Evolutionary conservation across 2,329 filamentous ascomycete species (phyloP).

Genomic region (Arthroderma sp.): DNA sequence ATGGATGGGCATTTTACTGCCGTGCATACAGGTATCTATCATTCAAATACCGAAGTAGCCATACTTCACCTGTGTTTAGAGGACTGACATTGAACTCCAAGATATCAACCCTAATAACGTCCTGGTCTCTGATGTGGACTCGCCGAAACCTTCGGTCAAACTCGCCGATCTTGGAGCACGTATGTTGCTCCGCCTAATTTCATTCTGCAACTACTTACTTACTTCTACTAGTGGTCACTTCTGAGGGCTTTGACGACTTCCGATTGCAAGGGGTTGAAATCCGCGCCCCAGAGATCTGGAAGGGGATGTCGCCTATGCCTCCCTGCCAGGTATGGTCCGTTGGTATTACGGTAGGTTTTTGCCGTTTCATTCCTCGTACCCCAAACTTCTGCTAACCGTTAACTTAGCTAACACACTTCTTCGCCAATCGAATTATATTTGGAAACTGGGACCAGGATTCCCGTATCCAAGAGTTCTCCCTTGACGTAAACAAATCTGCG

Average conservation of each 20-base stretch:
- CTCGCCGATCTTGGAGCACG: conserved; percentile 9
- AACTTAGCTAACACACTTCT: conserved; percentile 10
- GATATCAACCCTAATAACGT: conserved; percentile 13
- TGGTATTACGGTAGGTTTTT: conserved; percentile 11
- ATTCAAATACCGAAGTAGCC: not conserved
- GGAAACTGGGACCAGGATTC: conserved; percentile 8
- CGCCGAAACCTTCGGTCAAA: conserved; percentile 8
- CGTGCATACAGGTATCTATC: conserved; percentile 9
- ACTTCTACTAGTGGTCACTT: conserved; percentile 8
- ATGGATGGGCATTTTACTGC: conserved; percentile 12
- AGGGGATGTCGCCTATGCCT: conserved; percentile 5
- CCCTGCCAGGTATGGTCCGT: conserved; percentile 14
- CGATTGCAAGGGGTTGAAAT: conserved; percentile 10
- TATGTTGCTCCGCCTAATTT: not conserved
- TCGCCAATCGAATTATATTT: conserved; percentile 7
- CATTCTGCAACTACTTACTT: not conserved
- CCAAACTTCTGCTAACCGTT: not conserved
- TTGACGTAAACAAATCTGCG: conserved; percentile 10
- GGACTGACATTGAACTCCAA: not conserved
- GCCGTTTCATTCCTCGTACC: not conserved
- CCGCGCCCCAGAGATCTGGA: conserved; percentile 14
- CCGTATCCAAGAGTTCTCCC: not conserved
- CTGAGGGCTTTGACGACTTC: not conserved
- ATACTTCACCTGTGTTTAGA: not conserved
- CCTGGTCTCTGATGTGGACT: conserved; percentile 8